A percentile compares a stretch with the other conserved stretches of the same genome.
Conservation (phyloP, 768 basidiomycete genomes). For the Leucogyrophana mollusca region DNA sequence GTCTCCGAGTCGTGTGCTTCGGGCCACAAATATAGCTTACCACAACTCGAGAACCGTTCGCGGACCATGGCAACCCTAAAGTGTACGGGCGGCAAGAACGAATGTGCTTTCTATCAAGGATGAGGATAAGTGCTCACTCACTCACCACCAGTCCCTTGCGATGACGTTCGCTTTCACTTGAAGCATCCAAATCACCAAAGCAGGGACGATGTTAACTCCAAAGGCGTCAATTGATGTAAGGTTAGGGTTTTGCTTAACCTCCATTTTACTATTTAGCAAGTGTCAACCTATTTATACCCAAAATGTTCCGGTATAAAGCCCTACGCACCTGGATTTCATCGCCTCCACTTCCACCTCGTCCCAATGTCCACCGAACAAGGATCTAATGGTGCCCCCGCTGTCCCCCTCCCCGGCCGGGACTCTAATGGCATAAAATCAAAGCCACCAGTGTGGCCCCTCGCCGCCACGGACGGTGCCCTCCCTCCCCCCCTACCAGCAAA, state of each 20-base stretch:
- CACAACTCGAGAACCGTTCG: neutral
- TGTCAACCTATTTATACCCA: neutral
- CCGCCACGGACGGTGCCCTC: conserved; percentile 36
- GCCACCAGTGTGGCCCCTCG: conserved; percentile 68
- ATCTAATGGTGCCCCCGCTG: conserved; percentile 8
- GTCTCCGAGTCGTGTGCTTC: too few relatives aligned
- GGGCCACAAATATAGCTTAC: neutral
- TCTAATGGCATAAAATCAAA: conserved; percentile 22
- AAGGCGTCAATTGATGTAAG: neutral
- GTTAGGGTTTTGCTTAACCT: neutral
- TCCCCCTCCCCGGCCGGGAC: conserved; percentile 20
- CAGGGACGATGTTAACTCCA: neutral
- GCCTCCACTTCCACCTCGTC: neutral
- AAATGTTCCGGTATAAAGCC: conserved; percentile 9
- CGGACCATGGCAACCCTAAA: neutral
- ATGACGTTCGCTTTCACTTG: too few relatives aligned
- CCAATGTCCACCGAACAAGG: conserved; percentile 16
- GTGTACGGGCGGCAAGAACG: too few relatives aligned
- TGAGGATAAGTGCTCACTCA: too few relatives aligned
- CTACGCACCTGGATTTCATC: neutral
- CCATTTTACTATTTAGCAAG: neutral
- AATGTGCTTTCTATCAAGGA: too few relatives aligned
- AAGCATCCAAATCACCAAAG: too few relatives aligned
- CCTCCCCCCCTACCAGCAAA: conserved; percentile 50
- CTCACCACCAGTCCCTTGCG: too few relatives aligned